Evolutionary conservation across 192 early-diverging fungal species (phyloP).

Genomic region (Lunasporangiospora selenospora): DNA sequence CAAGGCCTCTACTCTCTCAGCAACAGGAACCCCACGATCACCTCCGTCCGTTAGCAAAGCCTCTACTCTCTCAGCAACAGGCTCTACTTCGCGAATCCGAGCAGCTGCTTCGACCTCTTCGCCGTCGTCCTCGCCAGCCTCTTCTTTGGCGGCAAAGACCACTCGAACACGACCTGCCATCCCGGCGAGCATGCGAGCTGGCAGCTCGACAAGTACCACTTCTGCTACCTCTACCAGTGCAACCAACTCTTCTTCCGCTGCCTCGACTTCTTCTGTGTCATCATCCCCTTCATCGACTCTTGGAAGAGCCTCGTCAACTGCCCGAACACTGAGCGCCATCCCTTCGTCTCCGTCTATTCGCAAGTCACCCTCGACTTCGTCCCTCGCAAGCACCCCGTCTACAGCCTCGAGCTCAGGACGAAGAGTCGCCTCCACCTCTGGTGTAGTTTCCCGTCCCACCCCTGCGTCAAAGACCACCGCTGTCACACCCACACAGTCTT

Average conservation of each 20-base stretch:
- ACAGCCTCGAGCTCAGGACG: not conserved
- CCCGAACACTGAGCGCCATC: not conserved
- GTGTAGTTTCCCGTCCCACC: not conserved
- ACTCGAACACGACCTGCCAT: slow-evolving; percentile 28
- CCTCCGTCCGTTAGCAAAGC: too few species aligned
- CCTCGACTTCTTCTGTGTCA: slow-evolving; percentile 13
- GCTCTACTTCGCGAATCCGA: not conserved
- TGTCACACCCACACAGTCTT: slow-evolving; percentile 4
- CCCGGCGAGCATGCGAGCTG: too few species aligned
- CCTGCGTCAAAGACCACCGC: slow-evolving; percentile 7
- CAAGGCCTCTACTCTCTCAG: not conserved
- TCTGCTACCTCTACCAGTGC: slow-evolving; percentile 7
- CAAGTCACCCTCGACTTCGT: slow-evolving; percentile 29
- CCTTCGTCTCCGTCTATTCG: slow-evolving; percentile 12
- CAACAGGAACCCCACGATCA: not conserved
- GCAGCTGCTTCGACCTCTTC: slow-evolving; percentile 16
- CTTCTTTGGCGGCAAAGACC: not conserved
- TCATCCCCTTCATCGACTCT: not conserved
- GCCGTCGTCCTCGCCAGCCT: slow-evolving; percentile 7
- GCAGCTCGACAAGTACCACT: slow-evolving; percentile 15
- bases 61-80: slow-evolving; percentile 7
- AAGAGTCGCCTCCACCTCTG: slow-evolving; percentile 35
- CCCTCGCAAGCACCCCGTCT: slow-evolving; percentile 10
- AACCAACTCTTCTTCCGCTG: slow-evolving; percentile 20
- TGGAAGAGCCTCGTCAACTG: not conserved